A percentile compares a stretch with the other conserved stretches of the same genome.
Conservation (phyloP, 768 basidiomycete genomes). For the Infundibulicybe gibba region DNA sequence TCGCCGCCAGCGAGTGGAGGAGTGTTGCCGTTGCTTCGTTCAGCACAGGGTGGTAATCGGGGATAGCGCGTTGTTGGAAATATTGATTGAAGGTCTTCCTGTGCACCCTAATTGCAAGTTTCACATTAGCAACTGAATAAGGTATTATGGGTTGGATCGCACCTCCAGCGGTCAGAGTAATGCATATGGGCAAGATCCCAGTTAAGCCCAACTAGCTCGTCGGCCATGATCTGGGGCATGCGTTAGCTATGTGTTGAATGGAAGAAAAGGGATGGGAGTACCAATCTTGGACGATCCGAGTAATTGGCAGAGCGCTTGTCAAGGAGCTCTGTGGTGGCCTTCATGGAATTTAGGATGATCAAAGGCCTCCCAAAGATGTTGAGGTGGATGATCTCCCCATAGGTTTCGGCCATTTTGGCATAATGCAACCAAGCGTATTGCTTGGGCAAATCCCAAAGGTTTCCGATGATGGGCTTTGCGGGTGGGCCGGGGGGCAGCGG, state of each 20-base stretch:
- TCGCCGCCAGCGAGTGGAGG: conserved; percentile 18
- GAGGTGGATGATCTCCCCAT: too few relatives aligned
- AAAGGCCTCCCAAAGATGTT: conserved; percentile 18
- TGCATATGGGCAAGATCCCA: conserved; percentile 29
- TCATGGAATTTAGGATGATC: conserved; percentile 28
- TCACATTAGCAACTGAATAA: not conserved
- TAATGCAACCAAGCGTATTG: conserved; percentile 32
- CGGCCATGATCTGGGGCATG: conserved; percentile 16
- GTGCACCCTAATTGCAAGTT: conserved; percentile 15
- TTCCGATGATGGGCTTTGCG: conserved; percentile 32
- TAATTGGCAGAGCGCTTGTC: conserved; percentile 20
- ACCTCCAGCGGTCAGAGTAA: conserved; percentile 24
- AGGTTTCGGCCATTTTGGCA: conserved; percentile 5
- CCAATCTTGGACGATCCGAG: conserved; percentile 17
- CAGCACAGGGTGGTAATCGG: conserved; percentile 19
- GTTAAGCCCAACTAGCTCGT: conserved; percentile 24
- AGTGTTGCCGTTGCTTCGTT: conserved; percentile 16
- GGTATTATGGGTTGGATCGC: not conserved
- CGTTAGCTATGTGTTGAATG: too few relatives aligned
- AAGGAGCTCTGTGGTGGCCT: conserved; percentile 30
- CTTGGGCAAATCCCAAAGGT: conserved; percentile 32
- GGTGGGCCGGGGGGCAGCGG: conserved; percentile 35
- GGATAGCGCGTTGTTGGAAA: conserved; percentile 27
- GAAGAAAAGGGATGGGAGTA: conserved; percentile 13
- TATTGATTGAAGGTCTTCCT: conserved; percentile 32